Percentiles rank a stretch among this genome's conserved stretches.
Evolutionary conservation across 176 grass and related monocot genomes (phyloP).

Genomic region (Puya raimondii): DNA sequence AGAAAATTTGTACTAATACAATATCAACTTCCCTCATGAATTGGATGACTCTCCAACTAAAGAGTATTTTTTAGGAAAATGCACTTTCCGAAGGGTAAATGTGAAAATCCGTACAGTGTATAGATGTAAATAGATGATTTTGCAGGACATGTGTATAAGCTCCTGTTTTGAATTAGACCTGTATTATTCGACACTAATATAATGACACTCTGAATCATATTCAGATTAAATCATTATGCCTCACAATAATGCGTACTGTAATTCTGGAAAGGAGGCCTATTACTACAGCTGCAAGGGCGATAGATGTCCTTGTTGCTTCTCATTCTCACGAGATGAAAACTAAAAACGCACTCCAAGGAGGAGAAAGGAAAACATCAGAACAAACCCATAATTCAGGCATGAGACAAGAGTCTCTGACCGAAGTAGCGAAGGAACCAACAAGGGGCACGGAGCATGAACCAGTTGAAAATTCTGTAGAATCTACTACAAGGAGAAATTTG

Average conservation of each 20-base stretch:
- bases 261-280: constrained; percentile 76
- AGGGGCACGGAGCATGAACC: constrained; percentile 24
- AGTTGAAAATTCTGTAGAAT: constrained; percentile 28
- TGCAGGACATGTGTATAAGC: no score
- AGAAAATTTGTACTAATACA: no score
- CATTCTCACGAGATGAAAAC: constrained; percentile 63
- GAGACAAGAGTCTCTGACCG: no score
- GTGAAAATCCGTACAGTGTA: no score
- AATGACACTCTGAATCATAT: background rate
- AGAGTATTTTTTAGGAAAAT: no score
- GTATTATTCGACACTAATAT: background rate
- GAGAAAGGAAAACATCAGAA: constrained; percentile 36
- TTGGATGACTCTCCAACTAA: no score
- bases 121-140: no score
- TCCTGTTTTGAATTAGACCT: background rate
- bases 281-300: constrained; percentile 54
- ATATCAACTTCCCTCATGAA: no score
- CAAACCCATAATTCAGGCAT: constrained; percentile 38
- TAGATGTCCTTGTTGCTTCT: constrained; percentile 78
- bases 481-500: constrained; percentile 21
- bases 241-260: constrained; percentile 60
- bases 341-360: constrained; percentile 31
- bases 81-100: no score
- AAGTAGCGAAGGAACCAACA: constrained; percentile 24
- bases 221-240: constrained; percentile 74